Conservation (phyloP, 2,329 filamentous ascomycete genomes). For the Alternaria arbusti region DNA sequence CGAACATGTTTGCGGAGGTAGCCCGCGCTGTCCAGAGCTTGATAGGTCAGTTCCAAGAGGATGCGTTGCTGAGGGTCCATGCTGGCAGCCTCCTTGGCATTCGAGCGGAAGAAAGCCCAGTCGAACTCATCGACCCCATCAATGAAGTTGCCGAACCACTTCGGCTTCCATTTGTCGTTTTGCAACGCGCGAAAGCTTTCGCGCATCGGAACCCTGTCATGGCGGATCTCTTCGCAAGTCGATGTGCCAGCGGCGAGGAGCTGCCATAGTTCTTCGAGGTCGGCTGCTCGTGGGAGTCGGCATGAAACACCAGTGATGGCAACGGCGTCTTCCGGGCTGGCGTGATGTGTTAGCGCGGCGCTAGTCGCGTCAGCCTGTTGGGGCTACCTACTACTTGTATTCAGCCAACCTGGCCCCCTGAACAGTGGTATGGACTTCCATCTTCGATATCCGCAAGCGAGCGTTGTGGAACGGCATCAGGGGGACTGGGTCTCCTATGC, state of each 20-base stretch:
- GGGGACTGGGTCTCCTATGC: slow-evolving; percentile 29
- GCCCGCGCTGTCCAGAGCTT: slow-evolving; percentile 48
- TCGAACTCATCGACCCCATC: slow-evolving; percentile 42
- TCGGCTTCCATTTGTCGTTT: slow-evolving; percentile 14
- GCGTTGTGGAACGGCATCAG: slow-evolving; percentile 21
- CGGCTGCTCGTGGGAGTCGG: slow-evolving; percentile 14
- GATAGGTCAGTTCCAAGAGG: slow-evolving; percentile 33
- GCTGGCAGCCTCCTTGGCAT: slow-evolving; percentile 23
- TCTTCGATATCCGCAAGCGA: slow-evolving; percentile 13
- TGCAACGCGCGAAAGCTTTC: slow-evolving; percentile 12
- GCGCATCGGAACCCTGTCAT: slow-evolving; percentile 6
- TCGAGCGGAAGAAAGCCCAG: slow-evolving; percentile 35
- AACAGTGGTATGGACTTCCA: slow-evolving; percentile 12
- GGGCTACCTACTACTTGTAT: slow-evolving; percentile 8
- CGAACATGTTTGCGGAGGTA: slow-evolving; percentile 16
- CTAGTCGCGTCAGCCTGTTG: not conserved
- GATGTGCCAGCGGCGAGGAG: slow-evolving; percentile 11
- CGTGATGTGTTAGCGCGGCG: not conserved
- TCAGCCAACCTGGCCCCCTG: slow-evolving; percentile 8
- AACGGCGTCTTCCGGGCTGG: slow-evolving; percentile 11
- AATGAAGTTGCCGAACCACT: slow-evolving; percentile 27
- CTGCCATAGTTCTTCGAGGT: slow-evolving; percentile 21
- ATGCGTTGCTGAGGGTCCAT: slow-evolving; percentile 40
- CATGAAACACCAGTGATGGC: slow-evolving; percentile 17
- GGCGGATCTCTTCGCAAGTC: slow-evolving; percentile 11